Evolutionary conservation across 2,329 filamentous ascomycete genomes (phyloP), one percentile per base, ranked within the genome.

Genomic region (Beauveria rudraprayagi): DNA sequence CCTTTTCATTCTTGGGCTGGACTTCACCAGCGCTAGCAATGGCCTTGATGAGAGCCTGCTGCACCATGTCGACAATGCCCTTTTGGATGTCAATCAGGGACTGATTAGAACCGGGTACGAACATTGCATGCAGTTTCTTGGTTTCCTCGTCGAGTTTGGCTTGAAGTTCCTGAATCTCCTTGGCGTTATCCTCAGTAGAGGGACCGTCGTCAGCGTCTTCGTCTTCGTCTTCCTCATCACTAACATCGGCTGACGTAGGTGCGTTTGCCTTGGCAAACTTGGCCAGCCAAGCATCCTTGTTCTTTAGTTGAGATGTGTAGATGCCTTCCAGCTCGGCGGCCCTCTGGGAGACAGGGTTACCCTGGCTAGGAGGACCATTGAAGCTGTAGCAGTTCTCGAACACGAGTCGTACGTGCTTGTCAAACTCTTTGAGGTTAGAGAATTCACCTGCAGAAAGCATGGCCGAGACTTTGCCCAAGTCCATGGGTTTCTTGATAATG

Each of bases 401-500:
- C 66, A 97, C 92, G 61, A 92, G 83, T 54, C 86, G 83, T 60
- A 96, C 84, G 69, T 96, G 92, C 62, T 83, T 83, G 69, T 96
- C 89, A 67, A 97, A 91, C 51, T 97, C 92, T 72, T 91, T 92
- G 1, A 90, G 82, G 61, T 82, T 91, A 66, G 85, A 83, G 70
- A 97, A 97, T 61, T 91, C 84, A 28, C 92, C 91, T 14, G 80
- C 80, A 66, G 88, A 85, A 46, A 97, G 80, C 74, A 95, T 95
- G 47, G 81, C 80, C 41, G 83, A 80, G 70, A 96, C 89, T n/a
- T 91, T 96, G 17, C 83, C 80, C 55, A 97, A 80, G 72, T 99
- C 93, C 93, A 97, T 99, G 0, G 94, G 94, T 71, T 92, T 91
- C 79, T 96, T 97, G 76, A 99, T 92, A 64, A 97, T 80, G 69